Conservation (phyloP, 2,329 filamentous ascomycete species). For the Helotiales sp. region DNA sequence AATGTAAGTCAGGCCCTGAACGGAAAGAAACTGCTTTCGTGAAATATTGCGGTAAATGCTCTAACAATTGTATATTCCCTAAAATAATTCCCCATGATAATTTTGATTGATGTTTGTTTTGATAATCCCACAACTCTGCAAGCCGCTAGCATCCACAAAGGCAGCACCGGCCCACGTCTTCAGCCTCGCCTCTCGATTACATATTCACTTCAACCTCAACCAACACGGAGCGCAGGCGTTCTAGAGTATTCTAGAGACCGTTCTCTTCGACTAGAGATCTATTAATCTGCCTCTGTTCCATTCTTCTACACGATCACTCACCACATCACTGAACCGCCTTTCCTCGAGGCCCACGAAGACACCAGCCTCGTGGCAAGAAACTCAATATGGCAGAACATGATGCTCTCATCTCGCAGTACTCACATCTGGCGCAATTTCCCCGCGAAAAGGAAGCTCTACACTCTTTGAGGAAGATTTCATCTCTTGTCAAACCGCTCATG, state of each 20-base stretch:
- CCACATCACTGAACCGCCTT: neutral
- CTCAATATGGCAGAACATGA: conserved; percentile 44
- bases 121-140: too few species aligned
- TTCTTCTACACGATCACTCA: neutral
- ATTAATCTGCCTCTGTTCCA: neutral
- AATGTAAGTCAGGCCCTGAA: too few species aligned
- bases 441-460: conserved; percentile 57
- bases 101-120: too few species aligned
- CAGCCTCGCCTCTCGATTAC: conserved; percentile 26
- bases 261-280: neutral
- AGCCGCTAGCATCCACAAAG: conserved; percentile 7
- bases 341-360: neutral
- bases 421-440: conserved; percentile 55
- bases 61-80: too few species aligned
- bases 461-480: conserved; percentile 79
- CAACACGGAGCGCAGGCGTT: conserved; percentile 20
- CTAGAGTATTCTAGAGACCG: conserved; percentile 19
- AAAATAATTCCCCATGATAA: too few species aligned
- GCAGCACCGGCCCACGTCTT: conserved; percentile 16
- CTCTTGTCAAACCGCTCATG: conserved; percentile 94
- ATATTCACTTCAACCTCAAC: conserved; percentile 6
- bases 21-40: too few species aligned
- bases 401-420: conserved; percentile 54
- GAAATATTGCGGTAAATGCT: too few species aligned
- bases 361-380: conserved; percentile 7